These are phyloP conservation scores for Phyllosticta capitalensis DNA, from an alignment of 2,329 filamentous ascomycete genomes.

Conservation along the genomic window DNA sequence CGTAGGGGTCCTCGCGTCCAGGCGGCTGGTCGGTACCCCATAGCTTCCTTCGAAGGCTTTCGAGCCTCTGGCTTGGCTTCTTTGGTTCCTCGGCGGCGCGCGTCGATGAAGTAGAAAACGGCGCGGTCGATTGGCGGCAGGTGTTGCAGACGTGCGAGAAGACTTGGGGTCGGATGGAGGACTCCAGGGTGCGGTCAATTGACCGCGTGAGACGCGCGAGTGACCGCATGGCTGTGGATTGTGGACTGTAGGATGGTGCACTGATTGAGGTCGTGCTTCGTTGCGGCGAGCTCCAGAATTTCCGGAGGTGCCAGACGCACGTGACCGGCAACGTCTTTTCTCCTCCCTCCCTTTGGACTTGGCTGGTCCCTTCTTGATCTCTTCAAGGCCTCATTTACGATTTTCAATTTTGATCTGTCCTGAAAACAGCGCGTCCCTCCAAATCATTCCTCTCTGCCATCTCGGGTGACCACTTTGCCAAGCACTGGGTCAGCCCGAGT, in stretches of 20 bases:
- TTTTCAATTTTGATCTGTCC: too few relatives aligned
- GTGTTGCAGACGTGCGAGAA: neutral
- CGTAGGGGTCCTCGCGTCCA: slow-evolving; percentile 10
- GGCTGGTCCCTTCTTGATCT: neutral
- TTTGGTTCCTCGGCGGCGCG: neutral
- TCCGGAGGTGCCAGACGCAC: neutral
- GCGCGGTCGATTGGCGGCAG: neutral
- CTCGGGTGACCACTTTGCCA: neutral
- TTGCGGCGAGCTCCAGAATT: neutral
- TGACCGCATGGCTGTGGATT: slow-evolving; percentile 3
- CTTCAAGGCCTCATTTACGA: too few relatives aligned
- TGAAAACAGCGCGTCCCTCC: too few relatives aligned
- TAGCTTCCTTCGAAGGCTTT: slow-evolving; percentile 3
- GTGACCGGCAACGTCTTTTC: neutral
- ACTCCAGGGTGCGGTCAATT: slow-evolving; percentile 1
- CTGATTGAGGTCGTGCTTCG: neutral
- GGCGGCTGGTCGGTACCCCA: slow-evolving; percentile 10
- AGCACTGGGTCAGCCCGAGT: neutral
- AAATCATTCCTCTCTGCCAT: neutral
- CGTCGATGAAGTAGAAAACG: slow-evolving; percentile 1
- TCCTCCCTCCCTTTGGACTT: neutral
- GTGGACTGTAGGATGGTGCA: neutral
- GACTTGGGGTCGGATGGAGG: neutral
- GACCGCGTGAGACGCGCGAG: slow-evolving; percentile 7
- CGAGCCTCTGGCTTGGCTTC: neutral